Percentiles rank a stretch among this genome's conserved stretches.
Evolutionary conservation across 169 alveolate species (phyloP).

Genomic region (Plasmodium knowlesi): DNA sequence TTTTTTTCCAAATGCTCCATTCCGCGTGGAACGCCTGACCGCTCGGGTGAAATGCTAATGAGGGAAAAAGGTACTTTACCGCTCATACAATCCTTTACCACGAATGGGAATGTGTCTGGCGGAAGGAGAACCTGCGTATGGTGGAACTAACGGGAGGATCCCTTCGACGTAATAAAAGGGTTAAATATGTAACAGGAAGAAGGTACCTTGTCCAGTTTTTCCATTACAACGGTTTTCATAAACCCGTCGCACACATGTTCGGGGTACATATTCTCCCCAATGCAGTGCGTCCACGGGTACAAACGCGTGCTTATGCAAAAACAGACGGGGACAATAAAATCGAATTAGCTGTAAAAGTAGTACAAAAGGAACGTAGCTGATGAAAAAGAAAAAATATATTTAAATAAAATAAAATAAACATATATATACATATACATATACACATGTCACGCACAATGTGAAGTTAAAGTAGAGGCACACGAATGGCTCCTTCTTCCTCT

Average conservation of each 20-base stretch:
- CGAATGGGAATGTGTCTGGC: neutral
- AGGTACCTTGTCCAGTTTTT: neutral
- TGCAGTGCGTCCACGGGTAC: neutral
- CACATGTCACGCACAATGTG: slow-evolving; percentile 3
- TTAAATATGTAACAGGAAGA: neutral
- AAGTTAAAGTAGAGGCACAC: neutral
- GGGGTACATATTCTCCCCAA: neutral
- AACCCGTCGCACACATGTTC: neutral
- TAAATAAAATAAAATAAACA: neutral
- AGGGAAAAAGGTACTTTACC: neutral
- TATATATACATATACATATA: neutral
- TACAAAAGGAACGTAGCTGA: neutral
- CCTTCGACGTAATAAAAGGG: neutral
- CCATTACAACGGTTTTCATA: neutral
- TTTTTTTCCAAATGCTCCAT: neutral
- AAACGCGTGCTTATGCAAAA: neutral
- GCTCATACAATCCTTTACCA: neutral
- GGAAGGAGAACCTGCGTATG: neutral
- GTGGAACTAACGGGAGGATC: neutral
- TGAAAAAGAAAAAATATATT: neutral
- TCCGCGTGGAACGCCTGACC: neutral
- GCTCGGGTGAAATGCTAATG: neutral
- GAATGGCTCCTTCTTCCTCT: neutral
- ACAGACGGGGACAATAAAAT: neutral
- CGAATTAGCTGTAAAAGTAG: neutral